Base-by-base conservation (phyloP, 2,329 filamentous ascomycete genomes). In the Colletotrichum tanaceti region DNA sequence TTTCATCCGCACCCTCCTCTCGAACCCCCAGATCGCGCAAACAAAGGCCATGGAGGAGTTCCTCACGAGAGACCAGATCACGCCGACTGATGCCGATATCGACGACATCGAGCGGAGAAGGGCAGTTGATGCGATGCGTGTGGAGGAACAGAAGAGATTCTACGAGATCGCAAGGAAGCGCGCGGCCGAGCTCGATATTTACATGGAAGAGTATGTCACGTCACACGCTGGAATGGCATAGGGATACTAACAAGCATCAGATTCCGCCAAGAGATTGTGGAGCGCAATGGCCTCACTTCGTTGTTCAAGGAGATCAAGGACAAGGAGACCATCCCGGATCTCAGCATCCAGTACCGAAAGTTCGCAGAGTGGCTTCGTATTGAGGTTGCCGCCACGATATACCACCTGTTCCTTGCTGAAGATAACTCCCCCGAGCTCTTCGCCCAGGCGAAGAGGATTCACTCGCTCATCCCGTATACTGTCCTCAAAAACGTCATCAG, bases 361-460 rank as follows among this genome's bases (percentile, higher is more conserved):
- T 98, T 99, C 77, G 95, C 95, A 20, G 96, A 99, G 79, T 99
- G 96, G 96, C 84, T 98, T 58, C 91, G 96, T 46, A 99, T 99
- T 75, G 96, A 99, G 81, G 91, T 99, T 57, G 96, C 96, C 28
- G 96, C 96, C 47, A 98, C 96, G 24, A 89, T 98, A 68, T 99
- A 99, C 77, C 96, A 99, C 78, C 85, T 99, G 41, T 99, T 99
- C 85, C 86, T 99, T 52, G 96, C 96, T 6, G 96, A 99, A 78
- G 96, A 99, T 81, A 99, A 99, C 79, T 98, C 95, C 0, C 94
- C 96, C 0, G 96, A 99, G 76, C 81, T 99, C 38, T 98, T 98
- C 78, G 93, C 94, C 0, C 96, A 99, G 79, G 90, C 92, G 5
- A 97, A 95, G 81, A 89, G 93, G 70, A 98, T 98, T 60, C 96